These are phyloP conservation scores for Calcarisporium arbuscula DNA, from an alignment of 2,329 filamentous ascomycete species.

Conservation along the genomic window DNA sequence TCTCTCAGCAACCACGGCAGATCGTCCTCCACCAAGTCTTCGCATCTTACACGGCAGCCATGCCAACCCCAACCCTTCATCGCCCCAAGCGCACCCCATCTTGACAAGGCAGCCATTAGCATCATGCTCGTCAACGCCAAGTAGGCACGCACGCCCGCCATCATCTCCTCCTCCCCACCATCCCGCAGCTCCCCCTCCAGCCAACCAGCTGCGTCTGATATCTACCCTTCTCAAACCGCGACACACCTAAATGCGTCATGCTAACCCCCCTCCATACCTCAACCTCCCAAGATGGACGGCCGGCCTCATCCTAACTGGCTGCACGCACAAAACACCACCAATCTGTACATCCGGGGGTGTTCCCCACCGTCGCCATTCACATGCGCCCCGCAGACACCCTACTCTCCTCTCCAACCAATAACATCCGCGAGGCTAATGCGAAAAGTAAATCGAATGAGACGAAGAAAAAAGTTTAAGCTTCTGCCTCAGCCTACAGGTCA, in stretches of 20 bases:
- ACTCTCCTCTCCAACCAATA: not conserved
- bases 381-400: not conserved
- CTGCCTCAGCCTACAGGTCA: not conserved
- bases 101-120: no score
- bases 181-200: no score
- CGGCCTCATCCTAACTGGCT: not conserved
- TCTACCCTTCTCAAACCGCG: no score
- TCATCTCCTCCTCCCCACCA: no score
- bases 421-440: not conserved
- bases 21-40: no score
- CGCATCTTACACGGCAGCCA: no score
- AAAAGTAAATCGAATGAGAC: not conserved
- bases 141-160: no score
- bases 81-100: no score
- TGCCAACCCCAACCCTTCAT: no score
- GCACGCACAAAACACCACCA: not conserved
- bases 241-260: slow-evolving; percentile 24
- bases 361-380: not conserved
- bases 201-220: no score
- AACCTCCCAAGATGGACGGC: not conserved
- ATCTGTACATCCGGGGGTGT: not conserved
- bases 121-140: no score
- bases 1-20: no score
- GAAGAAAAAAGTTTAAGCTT: not conserved
- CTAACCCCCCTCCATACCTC: slow-evolving; percentile 6